Base-by-base conservation (phyloP, 306 rosid species). In the Morella rubra region DNA sequence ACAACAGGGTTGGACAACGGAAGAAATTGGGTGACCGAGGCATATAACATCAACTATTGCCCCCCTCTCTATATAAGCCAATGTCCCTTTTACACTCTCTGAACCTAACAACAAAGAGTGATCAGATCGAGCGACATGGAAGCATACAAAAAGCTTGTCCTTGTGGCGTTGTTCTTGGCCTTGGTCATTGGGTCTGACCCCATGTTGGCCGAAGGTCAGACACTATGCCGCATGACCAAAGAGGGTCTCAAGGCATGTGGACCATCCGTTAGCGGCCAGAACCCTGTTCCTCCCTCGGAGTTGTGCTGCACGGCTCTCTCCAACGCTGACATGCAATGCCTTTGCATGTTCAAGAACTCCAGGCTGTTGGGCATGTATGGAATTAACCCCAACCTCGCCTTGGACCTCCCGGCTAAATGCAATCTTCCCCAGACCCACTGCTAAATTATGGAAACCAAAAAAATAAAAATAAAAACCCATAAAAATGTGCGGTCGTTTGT, bases 371-470 rank as follows among this genome's bases (percentile, higher is more conserved):
- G 27, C 40, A 1, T 74, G 61, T 84, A 84, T 61, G 81, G 80
- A 10, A 71, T 91, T 53, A 81, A 91, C 73, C 72, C 90, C 20
- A 18, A 61, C 3, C 74, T 82, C 49, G 90, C 90, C 78, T 66
- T 85, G 88, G 69, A 56, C 22, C 96, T 91, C 66, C 96, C 96
- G 0, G 77, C 70, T 32, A 76, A 72, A 79, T 91, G 96, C 85
- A 75, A 81, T 52, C 44, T 82, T 54, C 65, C 44, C 45, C 51
- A 54, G 60, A 18, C 24, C 80, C 83, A 56, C 40, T 90, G 93
- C 76, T 75, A 53, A 45, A 19, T 47, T 47, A 42, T 32, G 37
- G 37, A 32, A 32, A 32, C 37, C 37, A 24, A 1, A 27, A 27
- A 27, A 27, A 27, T 0, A 27, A 27, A 27, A n/a, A n/a, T n/a